phyloP scores from a whole-genome alignment of 257 asterid genomes.

The Solanum pennellii region DNA sequence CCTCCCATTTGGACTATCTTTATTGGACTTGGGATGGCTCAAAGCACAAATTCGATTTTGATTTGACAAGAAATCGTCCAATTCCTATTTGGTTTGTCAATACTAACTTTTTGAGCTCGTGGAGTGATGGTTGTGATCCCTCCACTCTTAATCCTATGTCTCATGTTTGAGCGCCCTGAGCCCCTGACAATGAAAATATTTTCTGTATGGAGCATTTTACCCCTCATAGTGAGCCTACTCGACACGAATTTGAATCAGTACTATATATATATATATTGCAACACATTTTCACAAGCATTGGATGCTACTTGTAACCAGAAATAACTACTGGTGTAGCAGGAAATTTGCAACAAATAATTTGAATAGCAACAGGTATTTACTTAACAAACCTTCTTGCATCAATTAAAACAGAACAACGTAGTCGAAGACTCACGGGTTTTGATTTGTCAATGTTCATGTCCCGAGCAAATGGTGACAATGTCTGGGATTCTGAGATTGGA shows the following conservation, averaged over 20 bases:
- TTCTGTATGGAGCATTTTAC: background rate
- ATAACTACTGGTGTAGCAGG: conserved; percentile 62
- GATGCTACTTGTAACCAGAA: conserved; percentile 23
- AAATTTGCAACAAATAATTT: conserved; percentile 49
- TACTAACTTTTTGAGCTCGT: background rate
- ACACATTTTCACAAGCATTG: background rate
- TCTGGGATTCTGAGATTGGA: conserved; percentile 64
- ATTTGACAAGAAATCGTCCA: background rate
- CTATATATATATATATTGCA: background rate
- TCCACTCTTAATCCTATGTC: background rate
- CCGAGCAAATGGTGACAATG: conserved; percentile 38
- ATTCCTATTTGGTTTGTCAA: background rate
- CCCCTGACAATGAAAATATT: background rate
- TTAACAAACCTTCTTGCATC: background rate
- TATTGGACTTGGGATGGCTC: background rate
- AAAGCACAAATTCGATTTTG: background rate
- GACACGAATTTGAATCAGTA: background rate
- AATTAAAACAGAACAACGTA: background rate
- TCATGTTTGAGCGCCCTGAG: background rate
- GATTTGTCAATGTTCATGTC: background rate
- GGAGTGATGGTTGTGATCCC: background rate
- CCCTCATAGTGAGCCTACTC: background rate
- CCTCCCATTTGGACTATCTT: background rate
- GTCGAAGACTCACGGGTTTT: background rate
- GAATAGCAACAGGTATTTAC: conserved; percentile 37